Evolutionary conservation across 2,329 filamentous ascomycete species (phyloP).

Genomic region (Sphaerulina musiva): DNA sequence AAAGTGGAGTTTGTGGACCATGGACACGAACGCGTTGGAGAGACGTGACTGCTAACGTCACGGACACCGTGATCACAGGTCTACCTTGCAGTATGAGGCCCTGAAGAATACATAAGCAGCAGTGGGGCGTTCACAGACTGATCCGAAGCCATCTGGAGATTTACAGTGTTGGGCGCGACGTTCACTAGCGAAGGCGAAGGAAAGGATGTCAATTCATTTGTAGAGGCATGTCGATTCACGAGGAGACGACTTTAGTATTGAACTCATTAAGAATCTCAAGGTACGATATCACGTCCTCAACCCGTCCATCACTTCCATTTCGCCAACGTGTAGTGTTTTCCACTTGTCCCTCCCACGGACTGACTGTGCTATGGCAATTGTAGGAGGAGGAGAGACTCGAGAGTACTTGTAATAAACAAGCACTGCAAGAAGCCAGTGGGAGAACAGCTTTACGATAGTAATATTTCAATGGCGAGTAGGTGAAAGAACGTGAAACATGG

Average conservation of each 20-base stretch:
- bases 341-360: too few species aligned
- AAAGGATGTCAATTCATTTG: neutral
- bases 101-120: neutral
- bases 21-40: neutral
- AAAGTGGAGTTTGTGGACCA: conserved; percentile 5
- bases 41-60: neutral
- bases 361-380: too few species aligned
- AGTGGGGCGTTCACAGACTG: neutral
- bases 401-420: too few species aligned
- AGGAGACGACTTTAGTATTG: neutral
- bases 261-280: too few species aligned
- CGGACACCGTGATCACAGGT: neutral
- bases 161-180: neutral
- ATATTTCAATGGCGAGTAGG: too few species aligned
- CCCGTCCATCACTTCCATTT: too few species aligned
- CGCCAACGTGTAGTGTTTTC: too few species aligned
- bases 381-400: too few species aligned
- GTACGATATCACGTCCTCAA: too few species aligned
- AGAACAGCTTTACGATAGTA: too few species aligned
- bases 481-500: too few species aligned
- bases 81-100: neutral
- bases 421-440: too few species aligned
- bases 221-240: neutral
- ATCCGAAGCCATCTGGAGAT: neutral
- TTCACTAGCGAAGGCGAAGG: neutral